Evolutionary conservation across 768 basidiomycete species (phyloP).

Genomic region (Mycena amicta): DNA sequence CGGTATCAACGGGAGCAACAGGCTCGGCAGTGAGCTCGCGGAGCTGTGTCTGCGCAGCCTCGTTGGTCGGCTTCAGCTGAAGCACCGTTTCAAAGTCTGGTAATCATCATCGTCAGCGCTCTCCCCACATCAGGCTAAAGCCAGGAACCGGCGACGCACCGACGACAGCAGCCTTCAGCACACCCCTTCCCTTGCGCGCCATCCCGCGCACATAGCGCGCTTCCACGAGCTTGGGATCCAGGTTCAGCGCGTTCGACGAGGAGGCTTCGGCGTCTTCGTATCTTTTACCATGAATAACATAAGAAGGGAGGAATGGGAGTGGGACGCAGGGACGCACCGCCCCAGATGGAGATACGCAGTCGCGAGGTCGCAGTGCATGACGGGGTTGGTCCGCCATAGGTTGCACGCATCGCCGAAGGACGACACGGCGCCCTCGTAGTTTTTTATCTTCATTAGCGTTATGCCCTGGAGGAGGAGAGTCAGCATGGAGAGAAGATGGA

Average conservation of each 20-base stretch:
- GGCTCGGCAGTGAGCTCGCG: constrained; percentile 6
- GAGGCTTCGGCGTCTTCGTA: constrained; percentile 15
- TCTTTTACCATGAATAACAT: not conserved
- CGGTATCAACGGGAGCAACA: not conserved
- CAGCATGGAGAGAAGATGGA: not conserved
- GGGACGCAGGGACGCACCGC: constrained; percentile 5
- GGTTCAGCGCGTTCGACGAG: constrained; percentile 17
- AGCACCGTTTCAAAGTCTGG: constrained; percentile 19
- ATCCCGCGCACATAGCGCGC: constrained; percentile 21
- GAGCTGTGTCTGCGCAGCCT: constrained; percentile 10
- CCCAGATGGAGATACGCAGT: constrained; percentile 22
- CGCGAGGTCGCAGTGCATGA: constrained; percentile 20
- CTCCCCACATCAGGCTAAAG: not conserved
- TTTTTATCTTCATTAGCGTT: constrained; percentile 18
- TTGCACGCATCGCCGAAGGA: constrained; percentile 17
- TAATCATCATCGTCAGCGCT: no score
- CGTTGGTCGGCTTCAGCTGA: constrained; percentile 13
- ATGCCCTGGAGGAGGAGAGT: constrained; percentile 9
- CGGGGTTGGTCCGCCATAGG: constrained; percentile 18
- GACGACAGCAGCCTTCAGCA: constrained; percentile 9
- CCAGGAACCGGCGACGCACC: constrained; percentile 9
- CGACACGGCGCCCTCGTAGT: constrained; percentile 18
- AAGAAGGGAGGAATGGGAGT: not conserved
- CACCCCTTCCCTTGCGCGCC: constrained; percentile 17
- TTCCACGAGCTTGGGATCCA: constrained; percentile 22